Base-by-base conservation (phyloP, 805 yeast genomes). In the Blastobotrys attinorum region DNA sequence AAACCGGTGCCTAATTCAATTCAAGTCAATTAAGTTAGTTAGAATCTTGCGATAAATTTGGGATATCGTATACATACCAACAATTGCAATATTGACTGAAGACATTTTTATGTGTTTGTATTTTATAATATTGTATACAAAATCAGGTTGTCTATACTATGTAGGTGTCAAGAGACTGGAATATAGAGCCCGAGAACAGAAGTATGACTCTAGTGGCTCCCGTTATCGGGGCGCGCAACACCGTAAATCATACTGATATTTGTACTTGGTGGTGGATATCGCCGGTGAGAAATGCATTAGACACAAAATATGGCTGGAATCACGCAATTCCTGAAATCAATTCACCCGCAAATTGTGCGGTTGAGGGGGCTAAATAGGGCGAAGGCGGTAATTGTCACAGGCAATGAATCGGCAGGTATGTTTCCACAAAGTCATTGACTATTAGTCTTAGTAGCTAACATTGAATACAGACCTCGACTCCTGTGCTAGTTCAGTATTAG, bases 391-490 rank as follows among this genome's bases (percentile, higher is more conserved):
- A 43, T 81, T 18, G 89, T 81, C 0, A 66, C 82, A 0, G 97
- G 97, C 1, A 88, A 88, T 57, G 92, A 87, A 55, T 76, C 92
- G 3, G 89, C 40, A 16, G n/a, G n/a, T 21, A 13, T 37, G 7
- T 37, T 21, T 35, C n/a, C 31, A 10, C 13, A 13, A 27, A 27
- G 31, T 27, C 13, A 10, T 27, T 27, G 31, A 10, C 31, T 10
- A 10, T 10, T 27, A 10, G 10, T 27, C 31, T 27, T 10, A 27
- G 10, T 27, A 3, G 18, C 37, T 37, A 4, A 16, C 22, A 15
- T 25, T 18, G 29, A 47, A n/a, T n/a, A n/a, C n/a, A n/a, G 88
- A 90, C 61, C 66, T 92, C 65, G 98, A 90, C 61, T 89, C 97
- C 0, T 82, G 88, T 25, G 75, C 86, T 1, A 73, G 82, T 44